Evolutionary conservation across 176 grass and related monocot species (phyloP), one percentile per base, ranked within the genome.

Genomic region (Oryza nivara): DNA sequence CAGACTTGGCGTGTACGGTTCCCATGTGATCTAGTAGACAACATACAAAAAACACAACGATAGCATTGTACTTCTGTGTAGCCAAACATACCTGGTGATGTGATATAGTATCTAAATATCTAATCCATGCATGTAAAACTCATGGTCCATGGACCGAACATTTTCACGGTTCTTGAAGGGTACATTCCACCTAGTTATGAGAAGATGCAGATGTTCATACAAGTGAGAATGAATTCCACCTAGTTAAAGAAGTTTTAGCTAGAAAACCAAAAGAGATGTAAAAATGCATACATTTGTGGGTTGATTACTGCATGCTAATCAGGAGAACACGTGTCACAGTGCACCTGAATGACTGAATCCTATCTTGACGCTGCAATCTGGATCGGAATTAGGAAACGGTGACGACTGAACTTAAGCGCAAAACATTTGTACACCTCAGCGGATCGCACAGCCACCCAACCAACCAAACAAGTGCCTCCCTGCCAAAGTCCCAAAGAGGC

Each of bases 1-100:
- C 68, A 87, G 48, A 36, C 72, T 68, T 65, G 88, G 60, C 35
- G 40, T 83, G 79, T 87, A 90, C 12, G 84, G 88, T 15, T 83
- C 88, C 88, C 84, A 90, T 86, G 80, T 83, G 61, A 90, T 69
- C 84, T 90, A 58, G n/a, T 90, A 58, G n/a, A 41, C 40, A 82
- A 30, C 9, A 80, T 65, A 5, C 28, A 85, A 78, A 45, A 77
- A 36, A 73, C 45, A 68, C 16, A 81, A 15, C 13, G 3, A 20
- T 52, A 79, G 17, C 19, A 65, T 34, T 84, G 14, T 77, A 15
- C 23, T 72, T 23, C 75, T 56, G 35, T 58, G 41, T n/a, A 74
- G 77, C 35, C 43, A 70, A 36, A 51, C 34, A 72, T 91, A 88
- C 89, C 89, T 90, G 79, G 63, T 36, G 86, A 35, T 36, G 4